Evolutionary conservation across 2,329 filamentous ascomycete genomes (phyloP), one percentile per base, ranked within the genome.

Genomic region (Stemphylium beticola): DNA sequence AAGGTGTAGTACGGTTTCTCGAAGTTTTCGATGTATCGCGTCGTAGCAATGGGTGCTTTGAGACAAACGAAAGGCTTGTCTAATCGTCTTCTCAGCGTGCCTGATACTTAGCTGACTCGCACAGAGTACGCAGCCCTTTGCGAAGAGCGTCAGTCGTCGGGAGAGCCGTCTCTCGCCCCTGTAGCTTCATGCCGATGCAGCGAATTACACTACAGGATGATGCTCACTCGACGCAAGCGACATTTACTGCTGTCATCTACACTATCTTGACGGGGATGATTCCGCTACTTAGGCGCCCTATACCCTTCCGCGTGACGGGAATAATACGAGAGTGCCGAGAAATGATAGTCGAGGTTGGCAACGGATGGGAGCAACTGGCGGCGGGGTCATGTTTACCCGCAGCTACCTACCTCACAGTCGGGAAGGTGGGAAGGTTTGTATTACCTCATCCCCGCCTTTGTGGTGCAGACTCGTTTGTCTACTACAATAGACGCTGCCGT

Each of bases 391-490:
- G 36, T 36, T 12, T 20, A 36, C 42, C 49, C 36, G 44, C 45
- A 24, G 15, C 42, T 36, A 47, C 42, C 47, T 49, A 40, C 42
- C 47, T 49, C 37, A 40, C 42, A 22, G 42, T 31, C 38, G 49
- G 49, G 42, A 47, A 47, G 42, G 48, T 51, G 33, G 14, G 31
- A 37, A 24, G 18, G 15, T 29, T 32, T 45, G 32, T 43, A 29
- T 44, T 45, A 33, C 40, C 41, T 36, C 33, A 37, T 8, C 12
- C 12, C 22, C 14, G 41, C 12, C 17, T 36, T 20, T 22, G 48
- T 43, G 18, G 12, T 22, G 20, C 14, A 36, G 40, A 20, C 12
- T 22, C 15, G 39, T 45, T 20, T n/a, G 24, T 41, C n/a, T 17
- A 4, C 12, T 32, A 43, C 15, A 29, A 29, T 10, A n/a, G 40